These are phyloP conservation scores for Xylaria telfairii DNA, from an alignment of 495 filamentous ascomycete species.

Conservation along the genomic window DNA sequence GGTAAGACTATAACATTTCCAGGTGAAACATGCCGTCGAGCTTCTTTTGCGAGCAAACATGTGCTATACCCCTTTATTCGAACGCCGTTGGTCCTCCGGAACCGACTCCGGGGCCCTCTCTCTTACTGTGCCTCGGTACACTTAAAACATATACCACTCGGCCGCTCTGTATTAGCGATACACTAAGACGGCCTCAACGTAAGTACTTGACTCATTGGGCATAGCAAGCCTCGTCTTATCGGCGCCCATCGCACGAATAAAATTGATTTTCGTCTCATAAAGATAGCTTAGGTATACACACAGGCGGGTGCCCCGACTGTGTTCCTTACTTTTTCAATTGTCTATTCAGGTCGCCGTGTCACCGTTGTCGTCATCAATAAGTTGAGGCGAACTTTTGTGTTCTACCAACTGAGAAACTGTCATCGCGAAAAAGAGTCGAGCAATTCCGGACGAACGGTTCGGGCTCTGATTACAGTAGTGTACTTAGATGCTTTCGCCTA, in stretches of 20 bases:
- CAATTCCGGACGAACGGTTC: not conserved
- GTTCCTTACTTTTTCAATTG: not conserved
- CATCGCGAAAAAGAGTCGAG: not conserved
- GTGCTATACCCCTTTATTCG: not conserved
- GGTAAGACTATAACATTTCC: constrained; percentile 1
- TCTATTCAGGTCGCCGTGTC: not conserved
- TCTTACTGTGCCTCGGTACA: constrained; percentile 4
- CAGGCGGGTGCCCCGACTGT: not conserved
- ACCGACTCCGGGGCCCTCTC: not conserved
- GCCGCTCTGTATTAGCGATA: not conserved
- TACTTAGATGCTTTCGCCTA: not conserved
- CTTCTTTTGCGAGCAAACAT: constrained; percentile 18
- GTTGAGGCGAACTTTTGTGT: not conserved
- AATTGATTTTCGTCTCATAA: constrained; percentile 4
- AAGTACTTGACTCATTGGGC: not conserved
- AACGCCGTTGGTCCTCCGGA: constrained; percentile 7
- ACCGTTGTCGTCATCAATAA: not conserved
- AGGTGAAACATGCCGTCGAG: constrained; percentile 18
- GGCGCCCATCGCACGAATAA: not conserved
- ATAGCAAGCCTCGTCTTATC: not conserved
- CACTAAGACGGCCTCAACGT: not conserved
- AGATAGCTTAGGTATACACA: no score
- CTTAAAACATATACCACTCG: not conserved
- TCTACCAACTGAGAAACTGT: not conserved
- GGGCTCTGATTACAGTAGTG: no score